A percentile compares a stretch with the other conserved stretches of the same genome.
phyloP scores from a whole-genome alignment of 352 stramenopile genomes.

The Phytophthora idaei region DNA sequence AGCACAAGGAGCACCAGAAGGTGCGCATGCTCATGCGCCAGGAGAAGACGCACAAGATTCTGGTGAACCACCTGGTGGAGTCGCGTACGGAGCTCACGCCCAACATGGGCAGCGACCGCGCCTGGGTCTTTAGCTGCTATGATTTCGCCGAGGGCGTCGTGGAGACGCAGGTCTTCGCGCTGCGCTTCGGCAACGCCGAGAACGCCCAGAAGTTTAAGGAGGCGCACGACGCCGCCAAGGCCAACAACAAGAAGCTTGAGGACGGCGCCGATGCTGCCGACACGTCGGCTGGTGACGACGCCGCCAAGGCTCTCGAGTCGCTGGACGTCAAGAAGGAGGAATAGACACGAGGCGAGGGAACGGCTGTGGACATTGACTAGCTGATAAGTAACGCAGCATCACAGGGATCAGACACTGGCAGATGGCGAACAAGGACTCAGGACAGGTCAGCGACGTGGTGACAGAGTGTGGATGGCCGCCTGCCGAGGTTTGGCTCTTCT shows the following conservation, averaged over 20 bases:
- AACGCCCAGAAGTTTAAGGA: constrained; percentile 97
- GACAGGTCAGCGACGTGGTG: constrained; percentile 1
- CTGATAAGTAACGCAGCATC: not conserved
- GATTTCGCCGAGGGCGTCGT: constrained; percentile 97
- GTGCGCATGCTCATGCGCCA: constrained; percentile 98
- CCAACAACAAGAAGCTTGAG: constrained; percentile 94
- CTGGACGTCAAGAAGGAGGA: constrained; percentile 93
- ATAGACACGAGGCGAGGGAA: constrained; percentile 31
- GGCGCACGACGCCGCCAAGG: constrained; percentile 93
- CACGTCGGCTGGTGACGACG: constrained; percentile 92
- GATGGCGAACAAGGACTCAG: constrained; percentile 2
- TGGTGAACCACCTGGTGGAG: constrained; percentile 98
- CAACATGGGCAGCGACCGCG: constrained; percentile 96
- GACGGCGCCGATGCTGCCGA: constrained; percentile 92
- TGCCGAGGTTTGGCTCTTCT: constrained; percentile 27
- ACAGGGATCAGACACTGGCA: constrained; percentile 7
- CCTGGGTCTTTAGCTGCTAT: constrained; percentile 98
- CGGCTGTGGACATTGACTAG: constrained; percentile 4
- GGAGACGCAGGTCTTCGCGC: constrained; percentile 89
- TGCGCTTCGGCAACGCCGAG: constrained; percentile 96
- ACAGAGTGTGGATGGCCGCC: not conserved
- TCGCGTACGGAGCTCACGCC: constrained; percentile 95
- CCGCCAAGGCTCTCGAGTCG: constrained; percentile 89
- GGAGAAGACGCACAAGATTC: constrained; percentile 99
- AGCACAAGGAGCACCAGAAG: constrained; percentile 95